Conservation (phyloP, 139 green algal species). For the Chlorella sp. region DNA sequence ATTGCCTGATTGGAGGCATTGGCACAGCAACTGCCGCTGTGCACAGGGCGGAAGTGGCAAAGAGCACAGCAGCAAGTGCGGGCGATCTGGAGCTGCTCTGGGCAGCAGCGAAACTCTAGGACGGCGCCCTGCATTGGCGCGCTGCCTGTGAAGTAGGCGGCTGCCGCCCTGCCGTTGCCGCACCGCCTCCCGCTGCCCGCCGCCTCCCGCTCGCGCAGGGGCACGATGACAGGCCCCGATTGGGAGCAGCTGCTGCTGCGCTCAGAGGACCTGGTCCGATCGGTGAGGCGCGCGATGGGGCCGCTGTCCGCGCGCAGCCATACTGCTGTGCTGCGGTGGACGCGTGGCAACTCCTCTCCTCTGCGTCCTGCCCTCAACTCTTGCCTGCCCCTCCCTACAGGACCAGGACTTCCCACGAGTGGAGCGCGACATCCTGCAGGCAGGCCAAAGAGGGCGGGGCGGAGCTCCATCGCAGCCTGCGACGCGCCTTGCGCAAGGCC, state of each 20-base stretch:
- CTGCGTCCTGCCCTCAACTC: not conserved
- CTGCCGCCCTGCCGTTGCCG: not conserved
- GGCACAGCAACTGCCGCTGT: too few species aligned
- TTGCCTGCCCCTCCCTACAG: conserved; percentile 46
- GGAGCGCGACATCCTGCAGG: conserved; percentile 73
- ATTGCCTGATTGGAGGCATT: conserved; percentile 3
- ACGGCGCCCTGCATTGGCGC: too few species aligned
- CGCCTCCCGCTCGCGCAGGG: not conserved
- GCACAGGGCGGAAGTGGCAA: too few species aligned
- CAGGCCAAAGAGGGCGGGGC: too few species aligned
- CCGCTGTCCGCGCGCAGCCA: not conserved
- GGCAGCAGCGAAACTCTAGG: too few species aligned
- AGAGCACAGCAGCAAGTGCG: too few species aligned
- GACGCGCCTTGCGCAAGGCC: too few species aligned
- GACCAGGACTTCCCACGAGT: conserved; percentile 69
- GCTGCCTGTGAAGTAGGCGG: too few species aligned
- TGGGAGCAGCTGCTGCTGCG: conserved; percentile 72
- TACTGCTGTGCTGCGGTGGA: not conserved
- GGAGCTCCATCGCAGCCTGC: too few species aligned
- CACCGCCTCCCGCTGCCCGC: not conserved
- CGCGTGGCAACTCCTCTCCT: not conserved
- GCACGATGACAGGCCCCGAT: conserved; percentile 37
- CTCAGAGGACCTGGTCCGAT: conserved; percentile 61
- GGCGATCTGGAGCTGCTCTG: too few species aligned
- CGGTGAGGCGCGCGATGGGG: conserved; percentile 45